Conservation (phyloP, 805 yeast genomes). For the Saccharomycopsis oosterbeekiorum region DNA sequence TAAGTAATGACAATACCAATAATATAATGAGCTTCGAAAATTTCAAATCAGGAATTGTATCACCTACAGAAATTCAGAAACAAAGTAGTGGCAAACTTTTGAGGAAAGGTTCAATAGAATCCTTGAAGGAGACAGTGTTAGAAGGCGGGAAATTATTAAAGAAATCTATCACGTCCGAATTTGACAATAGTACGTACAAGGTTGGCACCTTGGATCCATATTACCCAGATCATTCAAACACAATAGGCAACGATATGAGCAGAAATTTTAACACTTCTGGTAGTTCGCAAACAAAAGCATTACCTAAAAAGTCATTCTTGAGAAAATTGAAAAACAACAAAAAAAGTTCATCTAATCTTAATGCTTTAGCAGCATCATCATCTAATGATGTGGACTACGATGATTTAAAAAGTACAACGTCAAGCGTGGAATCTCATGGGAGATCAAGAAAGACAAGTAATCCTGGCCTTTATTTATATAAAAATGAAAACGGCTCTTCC, state of each 20-base stretch:
- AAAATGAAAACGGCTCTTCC: slow-evolving; percentile 10
- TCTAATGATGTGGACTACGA: not conserved
- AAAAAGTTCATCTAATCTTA: slow-evolving; percentile 3
- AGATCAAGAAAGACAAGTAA: not conserved
- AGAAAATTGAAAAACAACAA: slow-evolving; percentile 8
- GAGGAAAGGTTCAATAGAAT: slow-evolving; percentile 13
- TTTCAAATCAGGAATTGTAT: slow-evolving; percentile 11
- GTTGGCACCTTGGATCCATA: not conserved
- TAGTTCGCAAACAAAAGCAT: slow-evolving; percentile 3
- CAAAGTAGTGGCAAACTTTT: slow-evolving; percentile 2
- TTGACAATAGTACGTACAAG: not conserved
- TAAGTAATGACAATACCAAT: not conserved
- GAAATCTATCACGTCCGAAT: slow-evolving; percentile 6
- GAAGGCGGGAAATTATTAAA: slow-evolving; percentile 13
- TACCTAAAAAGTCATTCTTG: slow-evolving; percentile 16
- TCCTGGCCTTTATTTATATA: not conserved
- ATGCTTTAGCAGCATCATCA: not conserved
- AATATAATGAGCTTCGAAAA: not conserved
- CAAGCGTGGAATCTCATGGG: slow-evolving; percentile 10
- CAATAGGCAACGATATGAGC: slow-evolving; percentile 6
- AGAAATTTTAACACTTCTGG: not conserved
- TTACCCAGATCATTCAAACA: not conserved
- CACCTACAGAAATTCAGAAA: slow-evolving; percentile 15
- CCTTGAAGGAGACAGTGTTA: slow-evolving; percentile 14
- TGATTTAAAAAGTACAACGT: slow-evolving; percentile 4